Conservation (phyloP, 169 alveolate species). For the Plasmodium blacklocki region DNA sequence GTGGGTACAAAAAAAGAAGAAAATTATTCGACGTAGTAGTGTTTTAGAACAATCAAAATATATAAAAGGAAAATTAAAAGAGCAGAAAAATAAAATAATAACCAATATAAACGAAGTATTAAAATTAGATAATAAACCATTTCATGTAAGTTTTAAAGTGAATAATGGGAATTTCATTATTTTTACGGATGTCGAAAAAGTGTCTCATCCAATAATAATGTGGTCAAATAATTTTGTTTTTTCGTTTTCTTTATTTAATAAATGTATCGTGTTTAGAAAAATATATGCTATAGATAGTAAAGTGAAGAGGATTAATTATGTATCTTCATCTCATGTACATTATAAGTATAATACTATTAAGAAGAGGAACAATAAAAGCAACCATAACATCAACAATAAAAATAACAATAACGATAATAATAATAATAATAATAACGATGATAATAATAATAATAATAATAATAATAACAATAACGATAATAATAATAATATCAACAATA, state of each 20-base stretch:
- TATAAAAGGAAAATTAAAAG: constrained; percentile 42
- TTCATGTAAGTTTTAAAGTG: constrained; percentile 68
- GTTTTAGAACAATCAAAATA: neutral
- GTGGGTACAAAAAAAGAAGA: neutral
- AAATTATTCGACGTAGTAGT: constrained; percentile 4
- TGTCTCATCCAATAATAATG: constrained; percentile 59
- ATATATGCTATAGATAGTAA: constrained; percentile 75
- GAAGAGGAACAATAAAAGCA: too few relatives aligned
- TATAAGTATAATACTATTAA: too few relatives aligned
- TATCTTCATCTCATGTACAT: neutral
- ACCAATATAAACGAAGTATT: constrained; percentile 65
- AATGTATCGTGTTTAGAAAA: constrained; percentile 65
- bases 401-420: neutral
- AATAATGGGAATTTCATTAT: constrained; percentile 73
- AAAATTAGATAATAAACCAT: constrained; percentile 70
- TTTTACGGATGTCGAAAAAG: constrained; percentile 62
- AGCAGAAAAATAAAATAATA: constrained; percentile 33
- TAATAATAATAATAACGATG: too few relatives aligned
- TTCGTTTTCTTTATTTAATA: constrained; percentile 51
- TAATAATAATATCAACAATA: neutral
- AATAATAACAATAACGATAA: neutral
- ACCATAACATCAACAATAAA: neutral
- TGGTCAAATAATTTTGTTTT: constrained; percentile 76
- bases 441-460: too few relatives aligned
- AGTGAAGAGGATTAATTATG: constrained; percentile 72